Base-by-base conservation (phyloP, 441 rosid species). In the Pelargonium exstipulatum region DNA sequence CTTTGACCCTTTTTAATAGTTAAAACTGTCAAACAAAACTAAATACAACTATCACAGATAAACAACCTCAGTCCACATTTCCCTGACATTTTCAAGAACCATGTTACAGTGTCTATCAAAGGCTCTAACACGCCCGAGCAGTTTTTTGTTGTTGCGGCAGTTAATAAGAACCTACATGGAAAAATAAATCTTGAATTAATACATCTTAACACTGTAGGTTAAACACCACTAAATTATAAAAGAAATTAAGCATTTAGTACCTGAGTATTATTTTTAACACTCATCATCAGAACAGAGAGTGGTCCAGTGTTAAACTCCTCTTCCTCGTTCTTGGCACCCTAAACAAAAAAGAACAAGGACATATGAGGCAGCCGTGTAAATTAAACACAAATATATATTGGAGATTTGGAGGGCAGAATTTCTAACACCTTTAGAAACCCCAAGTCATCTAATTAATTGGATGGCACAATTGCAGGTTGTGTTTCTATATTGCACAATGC, bases 41-140 rank as follows among this genome's bases (percentile, higher is more conserved):
- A 68, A 45, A 26, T 22, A 1, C 12, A 46, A 24, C 35, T 29
- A 37, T 3, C 2, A 4, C 17, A 2, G 4, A 67, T 62, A 64
- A 65, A 66, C 9, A 37, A 91, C 97, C 99, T 94, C 99, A 42
- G 97, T 90, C 99, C 99, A 94, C 95, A 91, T 91, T 77, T 94
- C 99, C 74, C 91, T 83, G 67, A 94, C 97, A 74, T 94, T 94
- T 74, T 94, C 99, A 17, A 94, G 86, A 67, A 94, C 99, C 99
- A 91, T 91, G 78, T 94, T 91, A 89, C 97, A 91, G 73, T 90
- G 99, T 9, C 97, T 81, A 74, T 94, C 99, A 62, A 94, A 94
- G 0, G 97, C 98, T 61, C 98, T 89, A n/a, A 95, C 99, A 12
- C 98, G 89, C 2, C 97, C 99, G 12, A 95, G 90, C 35, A 95